Evolutionary conservation across 2,329 filamentous ascomycete species (phyloP), one percentile per base, ranked within the genome.

Genomic region (Blastomyces gilchristii): DNA sequence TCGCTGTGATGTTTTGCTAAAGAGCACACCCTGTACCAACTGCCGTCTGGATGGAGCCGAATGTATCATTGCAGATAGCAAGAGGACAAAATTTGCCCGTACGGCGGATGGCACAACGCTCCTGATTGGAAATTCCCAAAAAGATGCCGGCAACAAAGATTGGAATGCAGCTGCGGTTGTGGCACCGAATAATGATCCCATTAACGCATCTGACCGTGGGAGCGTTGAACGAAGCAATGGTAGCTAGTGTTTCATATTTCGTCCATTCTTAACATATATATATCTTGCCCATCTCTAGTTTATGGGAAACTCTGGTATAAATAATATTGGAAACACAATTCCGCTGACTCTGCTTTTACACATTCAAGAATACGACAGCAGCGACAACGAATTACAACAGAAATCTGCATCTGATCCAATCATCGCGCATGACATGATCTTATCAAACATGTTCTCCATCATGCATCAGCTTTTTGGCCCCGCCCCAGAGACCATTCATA

Each of bases 1-100:
- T 41, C 73, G 80, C 28, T 82, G 80, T 62, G 80, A 81, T 67
- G 79, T 82, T 16, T 80, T 76, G 50, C 78, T 79, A 65, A 74
- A 77, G 63, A 79, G 79, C 3, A 72, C 75, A 37, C 69, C 69
- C 2, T 71, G 69, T 61, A 68, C 68, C n/a, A 71, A 70, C 63
- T 71, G 69, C 60, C 69, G 68, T 14, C 63, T 70, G 47, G 69
- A 71, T 60, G 66, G 68, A 47, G 65, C 67, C 12, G 65, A 68
- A 58, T 71, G 69, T 60, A 60, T 68, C 12, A 66, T 68, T 52
- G 66, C 67, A 53, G 67, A 68, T 60, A 68, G 66, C 64, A 67
- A 68, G 52, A 85, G 91, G 71, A 87, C 91, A 82, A 78, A 76
- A 75, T 77, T 65, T 65, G 75, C 77, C 62, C 22, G 34, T 58